A percentile compares a stretch with the other conserved stretches of the same genome.
Evolutionary conservation across 1,284 basidiomycete species (phyloP).

Genomic region (Cystobasidiaceae sp.): DNA sequence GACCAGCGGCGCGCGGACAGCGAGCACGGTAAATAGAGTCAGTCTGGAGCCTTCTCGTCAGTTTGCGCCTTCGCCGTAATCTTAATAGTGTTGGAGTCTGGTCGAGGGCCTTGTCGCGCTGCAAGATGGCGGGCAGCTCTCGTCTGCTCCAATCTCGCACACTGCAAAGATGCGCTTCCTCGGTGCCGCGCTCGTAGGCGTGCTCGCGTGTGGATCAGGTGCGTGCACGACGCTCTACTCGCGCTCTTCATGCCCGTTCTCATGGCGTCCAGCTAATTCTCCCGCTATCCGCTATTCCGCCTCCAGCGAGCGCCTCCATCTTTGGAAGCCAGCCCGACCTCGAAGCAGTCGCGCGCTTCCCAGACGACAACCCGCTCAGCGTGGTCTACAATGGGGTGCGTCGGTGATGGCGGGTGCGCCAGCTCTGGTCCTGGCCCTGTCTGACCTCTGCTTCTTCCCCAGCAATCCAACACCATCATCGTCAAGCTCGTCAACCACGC

Average conservation of each 20-base stretch:
- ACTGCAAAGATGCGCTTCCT: slow-evolving; percentile 18
- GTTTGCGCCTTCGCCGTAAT: no score
- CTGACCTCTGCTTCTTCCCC: no score
- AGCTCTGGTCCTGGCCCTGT: slow-evolving; percentile 24
- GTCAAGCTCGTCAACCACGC: slow-evolving; percentile 36
- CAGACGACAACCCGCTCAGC: slow-evolving; percentile 27
- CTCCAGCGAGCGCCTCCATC: slow-evolving; percentile 25
- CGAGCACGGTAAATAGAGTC: no score
- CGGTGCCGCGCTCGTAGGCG: not conserved
- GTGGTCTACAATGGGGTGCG: slow-evolving; percentile 29
- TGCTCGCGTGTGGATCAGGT: not conserved
- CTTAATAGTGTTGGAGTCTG: no score
- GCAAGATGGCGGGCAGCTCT: slow-evolving; percentile 1
- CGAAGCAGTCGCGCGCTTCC: slow-evolving; percentile 13
- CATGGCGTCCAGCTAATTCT: not conserved
- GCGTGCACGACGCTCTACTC: not conserved
- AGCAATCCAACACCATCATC: slow-evolving; percentile 33
- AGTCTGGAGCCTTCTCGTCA: no score
- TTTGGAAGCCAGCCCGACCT: slow-evolving; percentile 19
- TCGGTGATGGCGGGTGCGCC: slow-evolving; percentile 12
- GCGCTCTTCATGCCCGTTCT: not conserved
- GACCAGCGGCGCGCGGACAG: no score
- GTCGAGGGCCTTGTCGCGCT: no score
- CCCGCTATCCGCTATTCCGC: not conserved
- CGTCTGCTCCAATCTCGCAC: no score